Conservation (phyloP, 2,329 filamentous ascomycete species). For the Hypocreales sp. region DNA sequence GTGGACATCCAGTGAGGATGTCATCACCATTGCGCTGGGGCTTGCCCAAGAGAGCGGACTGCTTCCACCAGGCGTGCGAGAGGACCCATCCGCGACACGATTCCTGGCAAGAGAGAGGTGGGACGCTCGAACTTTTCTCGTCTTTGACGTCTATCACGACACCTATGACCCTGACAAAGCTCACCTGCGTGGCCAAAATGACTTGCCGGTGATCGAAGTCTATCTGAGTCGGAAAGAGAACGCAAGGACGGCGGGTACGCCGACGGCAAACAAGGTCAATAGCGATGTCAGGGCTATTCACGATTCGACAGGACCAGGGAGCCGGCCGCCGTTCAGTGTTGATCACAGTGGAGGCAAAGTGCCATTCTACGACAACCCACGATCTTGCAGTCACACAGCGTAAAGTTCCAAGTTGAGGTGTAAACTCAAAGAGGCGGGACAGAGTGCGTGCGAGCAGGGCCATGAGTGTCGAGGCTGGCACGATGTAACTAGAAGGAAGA, state of each 20-base stretch:
- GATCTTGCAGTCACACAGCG: too few species aligned
- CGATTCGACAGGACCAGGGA: conserved; percentile 1
- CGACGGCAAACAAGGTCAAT: conserved; percentile 3
- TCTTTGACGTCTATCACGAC: conserved; percentile 6
- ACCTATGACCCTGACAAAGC: conserved; percentile 5
- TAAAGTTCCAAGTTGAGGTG: too few species aligned
- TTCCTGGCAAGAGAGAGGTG: not conserved
- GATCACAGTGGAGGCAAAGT: conserved; percentile 3
- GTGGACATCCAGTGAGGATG: not conserved
- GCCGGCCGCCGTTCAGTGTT: conserved; percentile 4
- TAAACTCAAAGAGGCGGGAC: too few species aligned
- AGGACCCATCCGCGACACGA: too few species aligned
- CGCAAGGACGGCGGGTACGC: too few species aligned
- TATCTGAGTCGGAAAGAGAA: too few species aligned
- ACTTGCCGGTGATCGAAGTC: conserved; percentile 3
- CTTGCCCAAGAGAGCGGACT: not conserved
- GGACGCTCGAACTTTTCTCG: conserved; percentile 2
- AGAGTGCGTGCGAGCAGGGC: too few species aligned
- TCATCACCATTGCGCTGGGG: not conserved
- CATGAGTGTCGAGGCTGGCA: too few species aligned
- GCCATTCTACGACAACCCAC: conserved; percentile 3
- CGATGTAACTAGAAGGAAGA: too few species aligned
- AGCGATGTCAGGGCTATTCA: conserved; percentile 2
- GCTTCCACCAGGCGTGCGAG: too few species aligned
- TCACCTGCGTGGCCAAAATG: conserved; percentile 3